Evolutionary conservation across 768 basidiomycete genomes (phyloP).

Genomic region (Daedalea quercina): DNA sequence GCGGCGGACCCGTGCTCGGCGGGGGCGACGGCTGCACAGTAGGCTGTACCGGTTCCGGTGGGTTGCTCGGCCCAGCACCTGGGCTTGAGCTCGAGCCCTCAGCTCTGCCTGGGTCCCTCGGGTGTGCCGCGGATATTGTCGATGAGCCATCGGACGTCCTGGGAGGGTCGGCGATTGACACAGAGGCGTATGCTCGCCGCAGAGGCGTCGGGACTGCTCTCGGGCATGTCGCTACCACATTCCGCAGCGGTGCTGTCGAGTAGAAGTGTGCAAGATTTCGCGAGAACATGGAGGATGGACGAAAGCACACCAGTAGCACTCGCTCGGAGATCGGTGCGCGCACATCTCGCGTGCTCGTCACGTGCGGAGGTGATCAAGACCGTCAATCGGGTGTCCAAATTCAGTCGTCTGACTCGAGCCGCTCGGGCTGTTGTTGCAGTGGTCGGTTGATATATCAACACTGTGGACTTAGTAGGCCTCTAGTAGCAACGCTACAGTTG

Average conservation of each 20-base stretch:
- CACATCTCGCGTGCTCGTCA: background rate
- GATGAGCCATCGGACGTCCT: background rate
- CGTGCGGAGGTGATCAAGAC: too few relatives aligned
- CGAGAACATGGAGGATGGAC: constrained; percentile 4
- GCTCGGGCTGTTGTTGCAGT: too few relatives aligned
- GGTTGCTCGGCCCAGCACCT: background rate
- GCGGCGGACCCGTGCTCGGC: constrained; percentile 3
- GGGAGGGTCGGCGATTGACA: background rate
- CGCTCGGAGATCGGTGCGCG: background rate
- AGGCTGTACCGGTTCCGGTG: background rate
- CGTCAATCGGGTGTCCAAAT: too few relatives aligned
- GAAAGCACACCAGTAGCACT: background rate
- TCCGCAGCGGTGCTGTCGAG: background rate
- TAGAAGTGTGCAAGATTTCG: background rate
- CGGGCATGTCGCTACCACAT: background rate
- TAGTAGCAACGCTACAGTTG: too few relatives aligned
- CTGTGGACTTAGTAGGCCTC: too few relatives aligned
- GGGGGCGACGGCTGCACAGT: constrained; percentile 4
- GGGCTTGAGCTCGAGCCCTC: constrained; percentile 1
- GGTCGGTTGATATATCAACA: too few relatives aligned
- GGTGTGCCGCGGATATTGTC: constrained; percentile 16
- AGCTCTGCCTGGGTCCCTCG: constrained; percentile 14
- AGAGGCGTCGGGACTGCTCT: background rate
- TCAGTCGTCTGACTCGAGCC: too few relatives aligned
- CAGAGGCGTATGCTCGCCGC: background rate